Evolutionary conservation across 768 basidiomycete species (phyloP).

Genomic region (Naganishia kalamii): DNA sequence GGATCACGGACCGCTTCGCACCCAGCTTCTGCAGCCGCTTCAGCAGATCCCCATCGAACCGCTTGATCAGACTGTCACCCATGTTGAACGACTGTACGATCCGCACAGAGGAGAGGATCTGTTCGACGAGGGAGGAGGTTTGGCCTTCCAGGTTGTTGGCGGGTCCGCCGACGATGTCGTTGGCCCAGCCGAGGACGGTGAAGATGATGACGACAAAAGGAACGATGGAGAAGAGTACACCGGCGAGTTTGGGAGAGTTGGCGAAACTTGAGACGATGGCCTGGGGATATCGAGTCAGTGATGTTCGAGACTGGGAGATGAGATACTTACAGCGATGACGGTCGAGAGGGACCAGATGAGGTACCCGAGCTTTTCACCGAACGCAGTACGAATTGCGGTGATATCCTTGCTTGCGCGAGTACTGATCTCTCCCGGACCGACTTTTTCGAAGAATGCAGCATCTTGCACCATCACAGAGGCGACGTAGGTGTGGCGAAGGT

Average conservation of each 20-base stretch:
- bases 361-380: conserved; percentile 75
- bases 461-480: conserved; percentile 32
- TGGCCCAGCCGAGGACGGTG: conserved; percentile 26
- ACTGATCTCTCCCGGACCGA: conserved; percentile 88
- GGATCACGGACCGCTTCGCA: conserved; percentile 23
- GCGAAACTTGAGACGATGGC: conserved; percentile 54
- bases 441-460: conserved; percentile 74
- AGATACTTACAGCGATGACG: conserved; percentile 56
- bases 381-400: conserved; percentile 83
- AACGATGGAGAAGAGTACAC: conserved; percentile 71
- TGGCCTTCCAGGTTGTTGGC: conserved; percentile 27
- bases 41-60: conserved; percentile 53
- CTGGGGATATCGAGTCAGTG: conserved; percentile 16
- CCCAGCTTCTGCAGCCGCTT: conserved; percentile 26
- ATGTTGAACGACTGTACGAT: conserved; percentile 82
- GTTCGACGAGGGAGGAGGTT: conserved; percentile 64
- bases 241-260: conserved; percentile 68
- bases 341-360: conserved; percentile 50
- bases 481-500: conserved; percentile 32
- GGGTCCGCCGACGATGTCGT: conserved; percentile 22
- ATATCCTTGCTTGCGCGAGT: conserved; percentile 62
- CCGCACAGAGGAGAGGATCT: conserved; percentile 81
- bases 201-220: conserved; percentile 65
- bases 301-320: background rate
- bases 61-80: conserved; percentile 66